These are phyloP conservation scores for Saccharum officinarum DNA, from an alignment of 176 grass and related monocot genomes.

Conservation along the genomic window DNA sequence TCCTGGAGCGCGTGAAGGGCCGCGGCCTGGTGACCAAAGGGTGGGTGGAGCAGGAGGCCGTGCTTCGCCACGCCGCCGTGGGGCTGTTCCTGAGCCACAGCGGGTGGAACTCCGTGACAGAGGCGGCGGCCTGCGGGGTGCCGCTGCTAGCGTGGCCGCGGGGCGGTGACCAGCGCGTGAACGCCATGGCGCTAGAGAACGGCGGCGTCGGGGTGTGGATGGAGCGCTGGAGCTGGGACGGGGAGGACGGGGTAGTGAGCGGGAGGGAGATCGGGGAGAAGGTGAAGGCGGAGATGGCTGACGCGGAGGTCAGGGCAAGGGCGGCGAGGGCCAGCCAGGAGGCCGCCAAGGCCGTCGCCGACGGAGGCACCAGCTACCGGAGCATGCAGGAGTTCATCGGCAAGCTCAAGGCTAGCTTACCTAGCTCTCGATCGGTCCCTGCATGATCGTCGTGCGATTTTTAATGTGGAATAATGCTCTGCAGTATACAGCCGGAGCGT, in stretches of 20 bases:
- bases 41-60: not conserved
- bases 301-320: not conserved
- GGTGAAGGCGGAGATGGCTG: not conserved
- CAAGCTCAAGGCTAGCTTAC: not conserved
- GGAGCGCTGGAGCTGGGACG: not conserved
- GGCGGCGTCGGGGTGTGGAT: not conserved
- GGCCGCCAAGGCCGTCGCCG: not conserved
- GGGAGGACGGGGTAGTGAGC: not conserved
- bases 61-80: not conserved
- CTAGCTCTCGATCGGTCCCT: no score
- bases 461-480: no score
- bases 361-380: not conserved
- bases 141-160: not conserved
- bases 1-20: not conserved
- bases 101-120: not conserved
- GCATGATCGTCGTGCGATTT: no score
- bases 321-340: not conserved
- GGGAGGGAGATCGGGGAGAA: not conserved
- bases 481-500: no score
- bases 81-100: not conserved
- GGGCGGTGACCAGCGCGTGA: not conserved
- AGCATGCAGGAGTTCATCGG: constrained; percentile 22
- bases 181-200: not conserved
- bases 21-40: not conserved
- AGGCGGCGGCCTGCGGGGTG: not conserved